Base-by-base conservation (phyloP, 2,329 filamentous ascomycete species). In the Cercospora beticola region DNA sequence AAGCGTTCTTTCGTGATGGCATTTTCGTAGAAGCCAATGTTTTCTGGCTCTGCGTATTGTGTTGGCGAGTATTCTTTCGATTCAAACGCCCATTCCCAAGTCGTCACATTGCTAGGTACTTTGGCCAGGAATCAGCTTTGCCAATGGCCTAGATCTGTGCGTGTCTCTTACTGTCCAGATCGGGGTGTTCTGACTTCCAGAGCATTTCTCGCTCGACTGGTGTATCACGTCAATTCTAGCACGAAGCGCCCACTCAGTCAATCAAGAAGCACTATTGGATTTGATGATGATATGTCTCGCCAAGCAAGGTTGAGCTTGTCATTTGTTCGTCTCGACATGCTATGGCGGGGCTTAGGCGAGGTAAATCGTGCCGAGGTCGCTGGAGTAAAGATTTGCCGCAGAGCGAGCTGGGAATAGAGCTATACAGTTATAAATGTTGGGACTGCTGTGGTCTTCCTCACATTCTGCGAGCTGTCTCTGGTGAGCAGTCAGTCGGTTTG, bases 31-130 rank as follows among this genome's bases (percentile, higher is more conserved):
- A 83, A 83, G 14, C 82, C 82, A 36, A 86, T 78, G 21, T 73
- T 74, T 3, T 21, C 31, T 18, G 33, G 7, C 74, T 70, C 3
- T 74, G 76, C 74, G 5, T 79, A 79, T 16, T 76, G 74, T 23
- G 85, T 72, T 0, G 84, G 84, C 1, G 85, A 87, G 70, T 83
- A 82, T n/a, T 71, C 63, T 9, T 80, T 75, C 0, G 84, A 85
- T 71, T 87, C 84, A 74, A 89, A 88, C 3, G 87, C 81, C 85
- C 86, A 89, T 71, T 86, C 82, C 86, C 87, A 89, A 26, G 86
- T 83, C 9, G 86, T 83, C 5, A 87, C 72, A 66, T 85, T 76
- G 43, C 80, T 81, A 3, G 86, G 86, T 10, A 87, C 86, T 87
- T 68, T 8, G 6, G 6, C 16, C 18, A n/a, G 60, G 1, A 16